Base-by-base conservation (phyloP, 768 basidiomycete genomes). In the Asterophora lycoperdoides region DNA sequence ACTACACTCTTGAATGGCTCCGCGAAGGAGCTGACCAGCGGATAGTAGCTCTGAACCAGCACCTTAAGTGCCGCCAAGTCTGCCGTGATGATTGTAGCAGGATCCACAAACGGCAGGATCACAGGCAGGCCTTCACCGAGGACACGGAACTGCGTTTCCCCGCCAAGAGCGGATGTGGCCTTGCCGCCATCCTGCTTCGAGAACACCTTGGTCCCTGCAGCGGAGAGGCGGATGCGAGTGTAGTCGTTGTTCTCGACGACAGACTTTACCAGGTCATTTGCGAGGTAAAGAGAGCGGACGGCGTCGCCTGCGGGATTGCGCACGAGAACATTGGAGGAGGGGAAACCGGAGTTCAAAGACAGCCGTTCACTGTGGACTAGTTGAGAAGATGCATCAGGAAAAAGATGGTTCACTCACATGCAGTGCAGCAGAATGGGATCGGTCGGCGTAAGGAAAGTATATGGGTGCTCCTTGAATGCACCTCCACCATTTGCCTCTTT, bases 121-220 rank as follows among this genome's bases (percentile, higher is more conserved):
- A 87, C 86, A 5, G 84, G 80, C 11, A 99, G 64, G 2, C 93
- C 93, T 60, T 98, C 95, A 15, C 81, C 80, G 15, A 95, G 77
- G 20, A 95, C 74, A 15, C 90, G 78, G 65, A 88, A 92, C 55
- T 81, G 77, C 17, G 81, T 67, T 18, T 81, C 78, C 33, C 62
- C 19, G 5, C 42, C 49, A 9, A 9, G 9, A 19, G 41, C 45
- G 28, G 43, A 23, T 23, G 23, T 62, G 3, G 76, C 81, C 37
- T 78, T 78, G 1, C 77, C 81, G 2, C 79, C 80, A 51, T 95
- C 94, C 64, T 98, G 94, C 61, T 91, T 89, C 5, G 83, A 80
- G 66, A 98, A 88, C 10, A 93, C 83, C 65, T 96, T 95, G 34
- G 93, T 93, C 15, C 96, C 96, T n/a, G 89, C 87, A 11, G 89